A percentile compares a stretch with the other conserved stretches of the same genome.
These are phyloP conservation scores for Bolboschoenoplectus hybrid DNA, from an alignment of 202 grass and related monocot genomes.

Conservation along the genomic window DNA sequence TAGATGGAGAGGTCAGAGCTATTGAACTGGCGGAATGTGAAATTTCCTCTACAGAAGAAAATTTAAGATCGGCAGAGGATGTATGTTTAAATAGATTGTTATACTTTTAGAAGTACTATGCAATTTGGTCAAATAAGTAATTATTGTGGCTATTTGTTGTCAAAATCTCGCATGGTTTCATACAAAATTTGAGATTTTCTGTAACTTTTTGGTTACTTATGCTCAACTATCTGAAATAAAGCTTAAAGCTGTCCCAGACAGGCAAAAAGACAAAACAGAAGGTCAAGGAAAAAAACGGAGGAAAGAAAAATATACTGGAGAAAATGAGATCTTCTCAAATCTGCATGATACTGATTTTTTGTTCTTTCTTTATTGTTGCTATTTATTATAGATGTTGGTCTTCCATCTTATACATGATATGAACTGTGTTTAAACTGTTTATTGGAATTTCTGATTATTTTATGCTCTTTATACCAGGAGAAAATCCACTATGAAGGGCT, in stretches of 20 bases:
- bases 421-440: conserved; percentile 8
- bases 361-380: conserved; percentile 6
- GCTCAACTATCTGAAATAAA: neutral
- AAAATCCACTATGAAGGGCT: conserved; percentile 72
- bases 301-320: neutral
- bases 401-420: neutral
- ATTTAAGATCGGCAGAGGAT: conserved; percentile 58
- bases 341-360: neutral
- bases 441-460: conserved; percentile 26
- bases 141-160: conserved; percentile 15
- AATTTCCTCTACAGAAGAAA: conserved; percentile 58
- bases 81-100: conserved; percentile 44
- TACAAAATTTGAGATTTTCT: neutral
- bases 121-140: conserved; percentile 7
- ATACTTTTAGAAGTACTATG: conserved; percentile 7
- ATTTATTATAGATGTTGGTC: neutral
- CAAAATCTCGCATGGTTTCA: neutral
- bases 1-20: conserved; percentile 46
- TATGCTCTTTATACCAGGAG: conserved; percentile 49
- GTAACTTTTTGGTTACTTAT: neutral
- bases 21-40: conserved; percentile 56
- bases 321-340: neutral
- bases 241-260: neutral
- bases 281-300: neutral
- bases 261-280: neutral